A percentile compares a stretch with the other conserved stretches of the same genome.
These are phyloP conservation scores for Syzygium aromaticum DNA, from an alignment of 345 rosid genomes.

Conservation along the genomic window DNA sequence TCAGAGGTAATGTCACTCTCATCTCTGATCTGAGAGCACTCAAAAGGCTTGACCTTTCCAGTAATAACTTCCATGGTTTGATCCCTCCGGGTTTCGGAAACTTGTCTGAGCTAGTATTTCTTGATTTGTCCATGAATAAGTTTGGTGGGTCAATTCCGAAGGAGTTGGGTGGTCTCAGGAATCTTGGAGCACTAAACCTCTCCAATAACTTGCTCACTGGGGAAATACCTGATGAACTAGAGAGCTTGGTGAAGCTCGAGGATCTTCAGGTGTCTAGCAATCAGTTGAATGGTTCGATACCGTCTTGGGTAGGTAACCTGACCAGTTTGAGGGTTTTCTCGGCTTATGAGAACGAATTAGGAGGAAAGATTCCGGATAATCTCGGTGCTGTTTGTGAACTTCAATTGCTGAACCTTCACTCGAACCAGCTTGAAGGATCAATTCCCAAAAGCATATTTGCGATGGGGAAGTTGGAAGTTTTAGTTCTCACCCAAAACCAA, in stretches of 20 bases:
- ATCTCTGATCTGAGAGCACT: slow-evolving; percentile 65
- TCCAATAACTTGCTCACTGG: slow-evolving; percentile 67
- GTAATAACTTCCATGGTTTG: slow-evolving; percentile 58
- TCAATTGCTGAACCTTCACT: slow-evolving; percentile 77
- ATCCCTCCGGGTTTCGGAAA: slow-evolving; percentile 61
- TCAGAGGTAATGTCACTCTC: slow-evolving; percentile 61
- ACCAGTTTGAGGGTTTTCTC: slow-evolving; percentile 45
- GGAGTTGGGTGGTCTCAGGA: slow-evolving; percentile 49
- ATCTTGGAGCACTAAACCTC: slow-evolving; percentile 47
- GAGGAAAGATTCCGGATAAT: slow-evolving; percentile 57
- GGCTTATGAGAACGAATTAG: slow-evolving; percentile 57
- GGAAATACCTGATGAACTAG: slow-evolving; percentile 49
- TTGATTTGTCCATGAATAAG: slow-evolving; percentile 71
- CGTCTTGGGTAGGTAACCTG: slow-evolving; percentile 65
- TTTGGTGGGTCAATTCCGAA: slow-evolving; percentile 59
- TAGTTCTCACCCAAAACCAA: slow-evolving; percentile 76
- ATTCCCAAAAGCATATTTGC: slow-evolving; percentile 71
- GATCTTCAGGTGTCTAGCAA: slow-evolving; percentile 71
- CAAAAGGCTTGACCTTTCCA: slow-evolving; percentile 53
- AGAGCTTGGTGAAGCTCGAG: slow-evolving; percentile 45
- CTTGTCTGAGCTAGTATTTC: slow-evolving; percentile 55
- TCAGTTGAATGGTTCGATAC: slow-evolving; percentile 60
- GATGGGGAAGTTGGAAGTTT: slow-evolving; percentile 67
- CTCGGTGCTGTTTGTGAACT: slow-evolving; percentile 64
- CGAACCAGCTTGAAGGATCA: slow-evolving; percentile 70